phyloP scores from a whole-genome alignment of 768 basidiomycete genomes.

The Mycena floridula region DNA sequence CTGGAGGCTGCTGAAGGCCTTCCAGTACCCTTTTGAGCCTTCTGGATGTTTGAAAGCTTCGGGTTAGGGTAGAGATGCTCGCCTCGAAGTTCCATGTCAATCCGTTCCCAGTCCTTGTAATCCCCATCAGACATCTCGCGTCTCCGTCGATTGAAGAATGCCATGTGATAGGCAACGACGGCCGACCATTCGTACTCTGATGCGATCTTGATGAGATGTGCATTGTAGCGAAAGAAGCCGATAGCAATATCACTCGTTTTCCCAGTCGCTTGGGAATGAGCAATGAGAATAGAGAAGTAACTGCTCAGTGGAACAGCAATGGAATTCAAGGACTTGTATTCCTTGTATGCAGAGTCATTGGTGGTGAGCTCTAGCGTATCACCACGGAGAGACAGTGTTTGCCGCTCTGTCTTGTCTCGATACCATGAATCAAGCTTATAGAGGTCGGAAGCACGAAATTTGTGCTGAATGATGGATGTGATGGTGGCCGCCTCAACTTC shows the following conservation, averaged over 20 bases:
- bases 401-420: not conserved
- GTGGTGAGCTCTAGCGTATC: not conserved
- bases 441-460: not conserved
- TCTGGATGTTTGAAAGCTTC: no score
- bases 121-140: not conserved
- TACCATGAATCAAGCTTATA: not conserved
- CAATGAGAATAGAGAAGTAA: not conserved
- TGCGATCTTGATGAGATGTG: not conserved
- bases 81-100: not conserved
- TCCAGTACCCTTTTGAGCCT: no score
- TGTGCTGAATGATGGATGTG: not conserved
- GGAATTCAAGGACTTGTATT: not conserved
- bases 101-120: not conserved
- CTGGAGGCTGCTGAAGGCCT: no score
- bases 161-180: slow-evolving; percentile 4
- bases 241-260: not conserved
- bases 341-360: not conserved
- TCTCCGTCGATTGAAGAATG: not conserved
- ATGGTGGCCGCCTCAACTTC: not conserved
- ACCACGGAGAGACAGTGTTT: not conserved
- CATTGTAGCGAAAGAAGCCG: slow-evolving; percentile 1
- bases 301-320: not conserved
- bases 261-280: not conserved
- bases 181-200: not conserved
- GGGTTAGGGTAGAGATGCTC: no score